phyloP scores from a whole-genome alignment of 1,139 yeast genomes.

The Protomyces gravidus region DNA sequence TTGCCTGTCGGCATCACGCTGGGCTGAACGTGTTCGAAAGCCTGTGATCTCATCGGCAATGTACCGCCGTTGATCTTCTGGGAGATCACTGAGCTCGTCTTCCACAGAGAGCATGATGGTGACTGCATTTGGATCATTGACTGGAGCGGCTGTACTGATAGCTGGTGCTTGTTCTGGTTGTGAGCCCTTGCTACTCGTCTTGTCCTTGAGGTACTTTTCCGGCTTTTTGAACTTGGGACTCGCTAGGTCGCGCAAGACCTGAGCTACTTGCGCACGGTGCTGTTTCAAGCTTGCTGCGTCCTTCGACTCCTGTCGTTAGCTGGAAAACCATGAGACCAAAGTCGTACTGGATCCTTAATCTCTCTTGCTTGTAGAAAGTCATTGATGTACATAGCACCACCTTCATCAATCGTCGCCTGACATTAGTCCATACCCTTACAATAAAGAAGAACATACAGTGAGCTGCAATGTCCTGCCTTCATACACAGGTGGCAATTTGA shows the following conservation, averaged over 20 bases:
- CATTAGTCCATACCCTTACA: not conserved
- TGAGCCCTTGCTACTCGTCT: not conserved
- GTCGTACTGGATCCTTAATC: not conserved
- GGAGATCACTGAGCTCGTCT: constrained; percentile 35
- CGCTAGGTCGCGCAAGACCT: constrained; percentile 10
- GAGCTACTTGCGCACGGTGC: constrained; percentile 3
- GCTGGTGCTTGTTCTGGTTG: not conserved
- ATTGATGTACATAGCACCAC: constrained; percentile 6
- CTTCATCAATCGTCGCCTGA: constrained; percentile 6
- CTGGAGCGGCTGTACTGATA: not conserved
- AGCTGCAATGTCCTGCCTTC: constrained; percentile 27
- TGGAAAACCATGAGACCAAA: not conserved
- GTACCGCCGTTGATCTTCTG: constrained; percentile 38
- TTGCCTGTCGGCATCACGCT: constrained; percentile 35
- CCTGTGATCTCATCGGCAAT: constrained; percentile 39
- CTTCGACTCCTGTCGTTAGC: constrained; percentile 6
- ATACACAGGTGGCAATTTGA: constrained; percentile 31
- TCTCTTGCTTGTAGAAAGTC: constrained; percentile 4
- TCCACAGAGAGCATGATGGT: constrained; percentile 32
- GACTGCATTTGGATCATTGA: not conserved
- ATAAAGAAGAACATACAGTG: not conserved
- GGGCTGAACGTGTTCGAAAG: constrained; percentile 39
- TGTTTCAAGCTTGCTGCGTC: constrained; percentile 8
- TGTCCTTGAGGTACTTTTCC: constrained; percentile 1
- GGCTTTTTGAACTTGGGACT: constrained; percentile 4